phyloP scores from a whole-genome alignment of 2,329 filamentous ascomycete species.

The Teratosphaeriaceae sp. region DNA sequence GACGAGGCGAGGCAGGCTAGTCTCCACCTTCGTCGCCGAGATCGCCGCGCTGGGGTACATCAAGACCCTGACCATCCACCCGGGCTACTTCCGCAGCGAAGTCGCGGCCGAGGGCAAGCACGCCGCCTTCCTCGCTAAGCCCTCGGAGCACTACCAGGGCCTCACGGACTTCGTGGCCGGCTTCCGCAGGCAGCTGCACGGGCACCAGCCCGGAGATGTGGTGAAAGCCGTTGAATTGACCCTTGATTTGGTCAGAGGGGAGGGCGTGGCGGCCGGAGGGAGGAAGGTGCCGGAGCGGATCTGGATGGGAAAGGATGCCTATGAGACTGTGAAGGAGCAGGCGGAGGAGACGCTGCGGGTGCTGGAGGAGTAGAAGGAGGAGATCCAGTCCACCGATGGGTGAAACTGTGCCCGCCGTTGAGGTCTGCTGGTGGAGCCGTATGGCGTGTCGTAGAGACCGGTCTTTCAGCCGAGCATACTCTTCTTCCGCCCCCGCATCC shows the following conservation, averaged over 20 bases:
- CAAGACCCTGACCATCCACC: conserved; percentile 6
- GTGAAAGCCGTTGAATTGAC: not conserved
- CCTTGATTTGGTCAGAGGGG: conserved; percentile 4
- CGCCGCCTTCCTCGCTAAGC: not conserved
- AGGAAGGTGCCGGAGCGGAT: not conserved
- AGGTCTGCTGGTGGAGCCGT: no score
- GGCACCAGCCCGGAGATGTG: conserved; percentile 5
- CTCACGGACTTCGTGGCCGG: not conserved
- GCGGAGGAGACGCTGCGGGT: conserved; percentile 1
- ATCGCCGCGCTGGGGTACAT: conserved; percentile 1
- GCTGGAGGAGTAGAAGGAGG: conserved; percentile 6
- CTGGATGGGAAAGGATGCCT: conserved; percentile 6
- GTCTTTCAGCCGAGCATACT: conserved; percentile 95
- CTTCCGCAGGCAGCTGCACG: not conserved
- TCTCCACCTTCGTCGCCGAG: conserved; percentile 2
- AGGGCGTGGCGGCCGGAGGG: conserved; percentile 2
- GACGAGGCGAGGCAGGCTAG: no score
- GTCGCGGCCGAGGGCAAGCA: not conserved
- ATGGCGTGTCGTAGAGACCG: no score
- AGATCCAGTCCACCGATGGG: conserved; percentile 4
- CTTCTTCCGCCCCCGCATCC: conserved; percentile 88
- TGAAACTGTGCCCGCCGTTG: no score
- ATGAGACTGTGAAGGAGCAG: conserved; percentile 1
- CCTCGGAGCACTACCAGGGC: not conserved
- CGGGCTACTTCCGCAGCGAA: conserved; percentile 3